Evolutionary conservation across 495 filamentous ascomycete species (phyloP), one percentile per base, ranked within the genome.

Genomic region (Trichoderma reesei): DNA sequence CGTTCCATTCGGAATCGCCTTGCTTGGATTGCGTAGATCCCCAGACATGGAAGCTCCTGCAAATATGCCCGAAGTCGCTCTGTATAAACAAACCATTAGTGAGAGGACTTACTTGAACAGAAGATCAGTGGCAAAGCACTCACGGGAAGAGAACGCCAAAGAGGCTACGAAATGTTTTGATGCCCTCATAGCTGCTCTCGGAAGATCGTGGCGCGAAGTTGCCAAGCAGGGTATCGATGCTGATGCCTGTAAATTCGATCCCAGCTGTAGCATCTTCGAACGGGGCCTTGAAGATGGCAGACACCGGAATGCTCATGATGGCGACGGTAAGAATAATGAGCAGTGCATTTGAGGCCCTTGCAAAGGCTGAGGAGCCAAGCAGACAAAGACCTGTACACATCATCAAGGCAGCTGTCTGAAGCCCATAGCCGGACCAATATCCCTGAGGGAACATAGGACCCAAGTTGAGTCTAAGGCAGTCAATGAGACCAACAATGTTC

Each of bases 21-120:
- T 91, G 79, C 89, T 92, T 7, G 91, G 90, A 64, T 92, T 87
- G 65, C 82, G 86, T 46, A 96, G 70, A 72, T 96, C 90, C 3
- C 91, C 91, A 10, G 90, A 94, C 91, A 96, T 95, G 66, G 88
- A 91, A 3, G 90, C 90, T n/a, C 90, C 90, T 39, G 83, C 83
- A 68, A 85, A 85, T 61, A 86, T 85, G 3, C 83, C 83, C 33
- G 81, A 81, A 13, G 91, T 94, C 0, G 91, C 90, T 42, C 61
- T 63, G 18, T 20, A 20, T 39, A 41, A 34, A 60, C 41, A 0
- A 26, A 41, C 20, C 11, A 33, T 26, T 39, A 20, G 36, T 18
- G 5, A 20, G 5, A 16, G 39, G 7, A 0, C 18, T 8, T 8
- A 10, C 10, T 39, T 39, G 38, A 39, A 41, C 16, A n/a, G 7